Base-by-base conservation (phyloP, 139 green algal genomes). In the Yamagishiella unicocca region DNA sequence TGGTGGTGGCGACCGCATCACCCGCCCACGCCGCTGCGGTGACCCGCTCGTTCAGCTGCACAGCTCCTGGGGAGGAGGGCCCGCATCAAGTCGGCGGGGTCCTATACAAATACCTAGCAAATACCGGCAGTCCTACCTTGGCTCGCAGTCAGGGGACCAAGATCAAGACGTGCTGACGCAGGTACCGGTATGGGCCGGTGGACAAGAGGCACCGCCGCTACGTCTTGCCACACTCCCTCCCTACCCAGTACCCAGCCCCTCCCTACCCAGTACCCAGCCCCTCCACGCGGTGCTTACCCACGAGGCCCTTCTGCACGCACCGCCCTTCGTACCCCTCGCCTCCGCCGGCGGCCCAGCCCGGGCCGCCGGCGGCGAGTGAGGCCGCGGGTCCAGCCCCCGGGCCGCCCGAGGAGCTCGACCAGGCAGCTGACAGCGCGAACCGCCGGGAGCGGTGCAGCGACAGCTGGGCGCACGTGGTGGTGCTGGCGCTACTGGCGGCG, bases 361-460 rank as follows among this genome's bases (percentile, higher is more conserved):
- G 45, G 21, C n/a, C n/a, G 27, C 45, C 74, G 45, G 50, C 45
- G 50, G 50, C 75, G 35, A 25, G 10, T 3, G 64, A 4, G n/a
- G 10, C 1, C 38, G 68, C 37, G 12, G 50, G 12, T 12, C 17
- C 50, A 17, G 17, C 50, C 12, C 12, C 50, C 17, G 50, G 12
- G 50, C 17, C 50, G 50, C 50, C 50, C 12, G 50, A 12, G 50
- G 62, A 71, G 70, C 35, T 58, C 38, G 70, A 78, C 53, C 54
- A 83, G 46, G 55, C 12, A 2, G 54, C 76, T 2, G 76, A 83
- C 76, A 83, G 76, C 22, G 76, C 76, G 8, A 72, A 8, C 35
- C 35, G 35, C 24, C 76, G 54, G 22, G 76, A 83, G 76, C 76
- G 76, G 54, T 83, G 76, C 54, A 83, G 54, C 29, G 76, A 83